phyloP scores from a whole-genome alignment of 23 red algal genomes.

The Gracilariopsis chorda region DNA sequence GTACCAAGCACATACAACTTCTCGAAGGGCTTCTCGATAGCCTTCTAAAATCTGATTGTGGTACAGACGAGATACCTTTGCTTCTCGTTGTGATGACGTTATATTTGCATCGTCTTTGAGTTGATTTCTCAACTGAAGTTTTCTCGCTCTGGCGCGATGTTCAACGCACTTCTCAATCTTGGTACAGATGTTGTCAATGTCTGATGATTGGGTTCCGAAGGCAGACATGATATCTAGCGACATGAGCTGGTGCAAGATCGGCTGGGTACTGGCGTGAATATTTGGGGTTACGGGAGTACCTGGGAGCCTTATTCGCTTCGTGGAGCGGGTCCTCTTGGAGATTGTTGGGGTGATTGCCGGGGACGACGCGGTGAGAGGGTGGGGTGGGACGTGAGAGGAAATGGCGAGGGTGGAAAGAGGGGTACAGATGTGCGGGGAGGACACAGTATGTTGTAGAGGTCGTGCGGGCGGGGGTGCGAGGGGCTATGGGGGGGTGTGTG shows the following conservation, averaged over 20 bases:
- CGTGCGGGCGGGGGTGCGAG: not conserved
- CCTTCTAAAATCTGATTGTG: not conserved
- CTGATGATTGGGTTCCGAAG: not conserved
- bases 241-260: not conserved
- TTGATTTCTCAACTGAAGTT: not conserved
- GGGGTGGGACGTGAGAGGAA: not conserved
- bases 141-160: not conserved
- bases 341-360: not conserved
- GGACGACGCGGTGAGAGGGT: not conserved
- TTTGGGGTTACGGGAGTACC: not conserved
- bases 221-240: not conserved
- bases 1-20: slow-evolving; percentile 2
- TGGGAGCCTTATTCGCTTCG: not conserved
- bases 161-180: not conserved
- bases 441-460: too few species aligned
- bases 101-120: not conserved
- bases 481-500: not conserved
- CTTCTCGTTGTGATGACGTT: slow-evolving; percentile 4
- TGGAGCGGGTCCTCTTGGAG: not conserved
- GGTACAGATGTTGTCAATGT: not conserved
- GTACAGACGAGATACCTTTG: slow-evolving; percentile 6
- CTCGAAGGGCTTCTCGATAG: not conserved
- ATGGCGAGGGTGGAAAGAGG: not conserved
- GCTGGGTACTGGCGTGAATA: not conserved
- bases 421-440: not conserved